These are phyloP conservation scores for Dictyostelium citrinum DNA, from an alignment of 78 protist genomes.

Conservation along the genomic window DNA sequence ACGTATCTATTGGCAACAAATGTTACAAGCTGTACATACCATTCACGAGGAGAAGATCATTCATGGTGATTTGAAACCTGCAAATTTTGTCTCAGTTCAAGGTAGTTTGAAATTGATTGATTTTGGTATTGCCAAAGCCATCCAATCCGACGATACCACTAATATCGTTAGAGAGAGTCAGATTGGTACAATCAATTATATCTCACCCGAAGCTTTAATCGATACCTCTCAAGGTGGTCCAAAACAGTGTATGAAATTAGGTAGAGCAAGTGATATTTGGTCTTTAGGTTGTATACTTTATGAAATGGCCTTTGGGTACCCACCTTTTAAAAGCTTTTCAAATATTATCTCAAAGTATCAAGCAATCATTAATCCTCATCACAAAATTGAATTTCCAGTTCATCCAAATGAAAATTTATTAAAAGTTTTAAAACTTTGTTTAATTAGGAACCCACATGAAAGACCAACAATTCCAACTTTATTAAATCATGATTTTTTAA, in stretches of 20 bases:
- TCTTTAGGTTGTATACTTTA: slow-evolving; percentile 96
- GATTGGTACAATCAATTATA: slow-evolving; percentile 98
- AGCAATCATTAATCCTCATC: slow-evolving; percentile 74
- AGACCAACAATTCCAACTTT: slow-evolving; percentile 83
- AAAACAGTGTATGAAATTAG: slow-evolving; percentile 63
- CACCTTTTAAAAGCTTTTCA: slow-evolving; percentile 86
- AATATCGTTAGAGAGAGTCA: slow-evolving; percentile 86
- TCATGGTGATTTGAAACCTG: slow-evolving; percentile 97
- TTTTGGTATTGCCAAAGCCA: slow-evolving; percentile 97
- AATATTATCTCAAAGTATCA: slow-evolving; percentile 49
- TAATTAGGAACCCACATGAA: slow-evolving; percentile 72
- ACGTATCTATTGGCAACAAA: slow-evolving; percentile 91
- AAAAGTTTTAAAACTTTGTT: slow-evolving; percentile 83
- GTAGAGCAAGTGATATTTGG: slow-evolving; percentile 94
- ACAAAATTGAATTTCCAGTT: slow-evolving; percentile 55
- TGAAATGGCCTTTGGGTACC: slow-evolving; percentile 88
- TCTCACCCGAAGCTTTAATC: slow-evolving; percentile 96
- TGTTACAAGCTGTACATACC: slow-evolving; percentile 82
- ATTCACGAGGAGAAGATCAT: slow-evolving; percentile 93
- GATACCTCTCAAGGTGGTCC: slow-evolving; percentile 35
- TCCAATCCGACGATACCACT: slow-evolving; percentile 86
- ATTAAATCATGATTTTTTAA: slow-evolving; percentile 86
- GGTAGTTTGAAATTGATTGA: slow-evolving; percentile 97
- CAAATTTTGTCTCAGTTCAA: slow-evolving; percentile 94
- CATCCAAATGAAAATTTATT: slow-evolving; percentile 40